Percentiles rank a stretch among this genome's conserved stretches.
These are phyloP conservation scores for Neocatenulostroma microsporum DNA, from an alignment of 2,329 filamentous ascomycete species.

Conservation along the genomic window DNA sequence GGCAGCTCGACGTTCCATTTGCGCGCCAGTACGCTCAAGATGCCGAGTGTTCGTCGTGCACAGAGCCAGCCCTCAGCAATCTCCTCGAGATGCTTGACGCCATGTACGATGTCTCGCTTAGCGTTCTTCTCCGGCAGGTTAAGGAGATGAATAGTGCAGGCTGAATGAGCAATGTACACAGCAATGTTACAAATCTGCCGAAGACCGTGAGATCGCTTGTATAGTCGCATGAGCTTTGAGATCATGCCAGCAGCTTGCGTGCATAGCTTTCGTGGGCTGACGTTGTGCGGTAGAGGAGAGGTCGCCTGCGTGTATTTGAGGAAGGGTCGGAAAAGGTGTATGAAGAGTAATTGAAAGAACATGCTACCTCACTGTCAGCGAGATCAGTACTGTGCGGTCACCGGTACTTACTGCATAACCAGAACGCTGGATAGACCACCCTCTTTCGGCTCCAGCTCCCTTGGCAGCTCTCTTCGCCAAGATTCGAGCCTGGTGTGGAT, in stretches of 20 bases:
- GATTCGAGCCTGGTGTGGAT: constrained; percentile 82
- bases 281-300: constrained; percentile 76
- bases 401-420: constrained; percentile 69
- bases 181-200: constrained; percentile 94
- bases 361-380: constrained; percentile 56
- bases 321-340: constrained; percentile 92
- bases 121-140: constrained; percentile 91
- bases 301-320: constrained; percentile 76
- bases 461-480: constrained; percentile 77
- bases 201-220: constrained; percentile 84
- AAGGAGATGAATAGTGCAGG: constrained; percentile 87
- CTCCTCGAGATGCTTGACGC: constrained; percentile 85
- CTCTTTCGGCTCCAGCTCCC: constrained; percentile 81
- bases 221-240: constrained; percentile 87
- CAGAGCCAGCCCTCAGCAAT: constrained; percentile 94
- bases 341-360: constrained; percentile 94
- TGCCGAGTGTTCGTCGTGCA: constrained; percentile 73
- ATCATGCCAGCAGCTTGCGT: constrained; percentile 83
- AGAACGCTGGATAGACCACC: constrained; percentile 78
- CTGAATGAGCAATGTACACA: constrained; percentile 87
- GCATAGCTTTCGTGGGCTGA: constrained; percentile 84
- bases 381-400: too few species aligned
- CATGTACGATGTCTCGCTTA: constrained; percentile 64
- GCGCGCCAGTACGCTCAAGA: constrained; percentile 74
- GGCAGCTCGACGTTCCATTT: constrained; percentile 87